Evolutionary conservation across 495 filamentous ascomycete genomes (phyloP), one percentile per base, ranked within the genome.

Genomic region (Neurospora hispaniola): DNA sequence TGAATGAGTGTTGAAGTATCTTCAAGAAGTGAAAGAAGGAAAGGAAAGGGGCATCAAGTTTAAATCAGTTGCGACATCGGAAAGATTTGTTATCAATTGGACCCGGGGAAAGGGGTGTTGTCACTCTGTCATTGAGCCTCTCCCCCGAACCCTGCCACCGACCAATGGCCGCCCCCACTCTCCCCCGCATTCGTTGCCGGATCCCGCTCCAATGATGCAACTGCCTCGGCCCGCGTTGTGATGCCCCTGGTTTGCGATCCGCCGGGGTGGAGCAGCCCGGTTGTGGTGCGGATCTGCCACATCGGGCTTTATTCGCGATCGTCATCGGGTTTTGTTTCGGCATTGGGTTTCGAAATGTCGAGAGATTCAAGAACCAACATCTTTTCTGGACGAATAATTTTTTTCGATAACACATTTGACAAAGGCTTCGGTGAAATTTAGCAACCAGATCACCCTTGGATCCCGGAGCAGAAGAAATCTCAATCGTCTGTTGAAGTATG

Each of bases 201-300:
- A 66, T 31, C 54, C 27, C 27, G 27, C 27, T 31, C 27, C 54
- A 42, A 74, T 76, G 74, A 76, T 72, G 74, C 74, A 38, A 38
- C 71, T 72, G 73, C 76, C 76, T 78, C 76, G 76, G 76, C 70
- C 70, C 54, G 54, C 54, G 27, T 18, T 18, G 14, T 35, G 54
- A 66, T 66, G 27, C 54, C 48, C 54, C 54, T 66, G 35, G 54
- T 66, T 66, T 38, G 35, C 14, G 54, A 66, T 35, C 27, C 54
- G 27, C 27, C 54, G 54, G 27, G 54, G 54, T 66, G 54, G 54
- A 66, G 54, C 54, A 9, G 54, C 23, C 54, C 35, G 12, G 4
- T 35, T 66, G 48, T 59, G 54, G 54, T 35, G 54, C 54, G 27
- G 54, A 66, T 66, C 54, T 31, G 12, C 54, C 8, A 14, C 5